A percentile compares a stretch with the other conserved stretches of the same genome.
phyloP scores from a whole-genome alignment of 805 yeast species.

The Pichia rugopelliculosa region DNA sequence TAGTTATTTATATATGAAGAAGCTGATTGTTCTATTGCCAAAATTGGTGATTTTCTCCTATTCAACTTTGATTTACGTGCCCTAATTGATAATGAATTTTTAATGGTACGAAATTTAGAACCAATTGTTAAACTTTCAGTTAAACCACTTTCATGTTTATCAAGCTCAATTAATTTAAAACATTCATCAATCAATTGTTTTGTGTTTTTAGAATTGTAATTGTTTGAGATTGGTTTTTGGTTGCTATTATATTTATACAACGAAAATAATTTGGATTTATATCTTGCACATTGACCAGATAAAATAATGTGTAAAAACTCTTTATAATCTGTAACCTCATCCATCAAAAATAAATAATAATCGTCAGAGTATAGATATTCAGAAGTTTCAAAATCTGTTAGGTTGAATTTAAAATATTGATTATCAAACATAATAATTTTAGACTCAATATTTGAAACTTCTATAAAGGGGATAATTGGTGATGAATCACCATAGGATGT shows the following conservation, averaged over 20 bases:
- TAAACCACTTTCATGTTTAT: neutral
- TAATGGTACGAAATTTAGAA: neutral
- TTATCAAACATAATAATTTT: neutral
- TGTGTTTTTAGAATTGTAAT: neutral
- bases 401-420: neutral
- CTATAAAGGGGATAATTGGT: neutral
- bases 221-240: neutral
- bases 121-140: neutral
- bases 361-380: constrained; percentile 1
- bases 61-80: neutral
- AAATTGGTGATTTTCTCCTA: no score
- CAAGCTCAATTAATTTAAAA: neutral
- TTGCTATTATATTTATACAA: neutral
- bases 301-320: neutral
- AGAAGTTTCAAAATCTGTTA: neutral
- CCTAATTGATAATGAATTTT: neutral
- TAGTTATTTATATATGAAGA: neutral
- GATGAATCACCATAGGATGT: neutral
- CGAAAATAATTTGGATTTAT: neutral
- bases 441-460: neutral
- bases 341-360: neutral
- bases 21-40: no score
- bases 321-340: neutral
- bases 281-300: neutral
- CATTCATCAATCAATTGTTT: neutral